Conservation (phyloP, 345 rosid genomes). For the Salix dunnii region DNA sequence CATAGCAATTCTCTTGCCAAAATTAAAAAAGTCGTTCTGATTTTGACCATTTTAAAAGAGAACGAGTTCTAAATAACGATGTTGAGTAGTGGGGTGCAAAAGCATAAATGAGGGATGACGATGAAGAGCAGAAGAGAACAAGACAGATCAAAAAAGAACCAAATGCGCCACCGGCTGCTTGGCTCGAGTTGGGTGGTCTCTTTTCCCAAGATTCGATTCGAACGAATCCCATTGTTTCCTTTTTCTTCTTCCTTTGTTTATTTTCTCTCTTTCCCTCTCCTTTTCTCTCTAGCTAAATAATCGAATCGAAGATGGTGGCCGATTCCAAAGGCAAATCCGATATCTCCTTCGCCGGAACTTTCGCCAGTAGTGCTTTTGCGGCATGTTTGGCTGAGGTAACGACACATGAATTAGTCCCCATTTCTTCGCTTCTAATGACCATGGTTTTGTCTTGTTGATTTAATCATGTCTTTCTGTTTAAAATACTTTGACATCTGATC, state of each 20-base stretch:
- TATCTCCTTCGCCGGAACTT: slow-evolving; percentile 75
- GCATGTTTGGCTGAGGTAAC: slow-evolving; percentile 92
- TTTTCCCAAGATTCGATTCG: slow-evolving; percentile 15
- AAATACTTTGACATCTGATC: neutral
- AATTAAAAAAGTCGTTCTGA: too few species aligned
- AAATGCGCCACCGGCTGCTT: neutral
- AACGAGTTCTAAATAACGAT: too few species aligned
- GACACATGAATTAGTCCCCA: neutral
- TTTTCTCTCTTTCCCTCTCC: neutral
- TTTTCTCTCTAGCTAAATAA: neutral
- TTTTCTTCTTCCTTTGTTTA: neutral
- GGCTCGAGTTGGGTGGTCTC: neutral
- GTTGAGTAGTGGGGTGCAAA: neutral
- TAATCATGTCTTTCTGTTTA: neutral
- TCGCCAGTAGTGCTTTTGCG: slow-evolving; percentile 89
- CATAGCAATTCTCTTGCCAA: too few species aligned
- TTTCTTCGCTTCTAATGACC: neutral
- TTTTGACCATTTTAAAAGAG: too few species aligned
- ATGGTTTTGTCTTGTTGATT: neutral
- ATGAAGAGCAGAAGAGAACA: slow-evolving; percentile 9
- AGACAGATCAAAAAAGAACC: neutral
- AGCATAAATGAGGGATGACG: slow-evolving; percentile 19
- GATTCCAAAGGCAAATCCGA: slow-evolving; percentile 65
- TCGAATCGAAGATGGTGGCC: slow-evolving; percentile 58
- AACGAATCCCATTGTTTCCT: neutral